phyloP scores from a whole-genome alignment of 176 grass and related monocot species.

The Ensete glaucum region DNA sequence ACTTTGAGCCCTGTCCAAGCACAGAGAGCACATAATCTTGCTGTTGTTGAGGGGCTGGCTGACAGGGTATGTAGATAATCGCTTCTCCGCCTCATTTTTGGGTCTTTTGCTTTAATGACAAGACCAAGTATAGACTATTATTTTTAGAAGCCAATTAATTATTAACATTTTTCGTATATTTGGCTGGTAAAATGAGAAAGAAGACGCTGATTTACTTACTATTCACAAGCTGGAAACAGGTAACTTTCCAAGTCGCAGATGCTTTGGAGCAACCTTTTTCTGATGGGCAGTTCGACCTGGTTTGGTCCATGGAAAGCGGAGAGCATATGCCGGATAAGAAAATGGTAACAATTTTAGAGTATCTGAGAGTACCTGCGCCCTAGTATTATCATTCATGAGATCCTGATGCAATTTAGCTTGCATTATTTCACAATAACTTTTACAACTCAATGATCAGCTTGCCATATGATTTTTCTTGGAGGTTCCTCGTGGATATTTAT shows the following conservation, averaged over 20 bases:
- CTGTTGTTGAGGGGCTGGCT: conserved; percentile 39
- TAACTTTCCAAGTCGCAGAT: conserved; percentile 87
- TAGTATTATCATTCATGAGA: background rate
- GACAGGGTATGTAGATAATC: conserved; percentile 46
- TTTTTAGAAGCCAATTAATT: background rate
- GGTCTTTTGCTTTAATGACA: background rate
- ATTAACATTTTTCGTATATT: background rate
- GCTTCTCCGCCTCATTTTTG: background rate
- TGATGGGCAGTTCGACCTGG: conserved; percentile 74
- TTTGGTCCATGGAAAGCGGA: conserved; percentile 99
- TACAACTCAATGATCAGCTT: too few species aligned
- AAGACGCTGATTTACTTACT: background rate
- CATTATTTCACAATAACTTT: background rate
- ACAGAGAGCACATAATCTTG: conserved; percentile 61
- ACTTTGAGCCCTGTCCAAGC: conserved; percentile 91
- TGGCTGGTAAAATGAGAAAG: conserved; percentile 1
- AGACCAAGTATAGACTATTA: background rate
- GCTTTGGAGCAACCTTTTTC: conserved; percentile 85
- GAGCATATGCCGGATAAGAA: conserved; percentile 90
- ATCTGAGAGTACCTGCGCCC: background rate
- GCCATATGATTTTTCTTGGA: background rate
- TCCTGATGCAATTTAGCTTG: background rate
- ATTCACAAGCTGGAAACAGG: conserved; percentile 23
- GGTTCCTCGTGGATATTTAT: background rate
- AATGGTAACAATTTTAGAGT: conserved; percentile 35